Base-by-base conservation (phyloP, 1,139 yeast genomes). In the Meyerozyma sp. region DNA sequence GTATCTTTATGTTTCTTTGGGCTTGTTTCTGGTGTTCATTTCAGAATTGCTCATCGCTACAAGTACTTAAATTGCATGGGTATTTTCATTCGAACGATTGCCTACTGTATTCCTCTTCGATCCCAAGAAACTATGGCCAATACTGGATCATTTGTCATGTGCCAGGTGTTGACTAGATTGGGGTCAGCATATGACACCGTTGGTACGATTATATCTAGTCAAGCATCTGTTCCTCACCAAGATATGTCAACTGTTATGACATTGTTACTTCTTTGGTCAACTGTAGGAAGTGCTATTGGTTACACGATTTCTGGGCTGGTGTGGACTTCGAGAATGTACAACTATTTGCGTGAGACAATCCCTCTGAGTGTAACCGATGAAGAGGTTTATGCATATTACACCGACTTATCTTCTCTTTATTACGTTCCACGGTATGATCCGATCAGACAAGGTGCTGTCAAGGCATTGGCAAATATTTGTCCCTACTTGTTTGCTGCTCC, bases 261-360 rank as follows among this genome's bases (percentile, higher is more conserved):
- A 2, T 51, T 75, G 25, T 62, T 73, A 45, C 50, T 62, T n/a
- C 57, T 78, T 32, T 63, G 68, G 56, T 65, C 69, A 45, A 58
- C 62, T 36, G 63, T 75, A 46, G 80, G 79, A 36, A 53, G 63
- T 39, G 73, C 75, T n/a, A 55, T 75, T 42, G 80, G 79, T 9
- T 54, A 61, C 36, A 64, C 78, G 8, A 59, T 74, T 36, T 65
- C 77, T 26, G 77, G 75, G 44, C 75, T 75, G n/a, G 63, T 75
- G 32, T 75, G 79, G 79, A 62, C 73, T 20, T 62, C 69, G 34
- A 56, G 62, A 30, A 50, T 75, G 40, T 76, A 76, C 10, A 48
- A 41, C 21, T 55, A 53, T 32, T 51, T 65, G 44, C 50, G 55
- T 47, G 43, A 54, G 20, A 52, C 53, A 42, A 42, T 64, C 32